These are phyloP conservation scores for Flaveria robusta DNA, from an alignment of 129 eudicot species.

Conservation along the genomic window DNA sequence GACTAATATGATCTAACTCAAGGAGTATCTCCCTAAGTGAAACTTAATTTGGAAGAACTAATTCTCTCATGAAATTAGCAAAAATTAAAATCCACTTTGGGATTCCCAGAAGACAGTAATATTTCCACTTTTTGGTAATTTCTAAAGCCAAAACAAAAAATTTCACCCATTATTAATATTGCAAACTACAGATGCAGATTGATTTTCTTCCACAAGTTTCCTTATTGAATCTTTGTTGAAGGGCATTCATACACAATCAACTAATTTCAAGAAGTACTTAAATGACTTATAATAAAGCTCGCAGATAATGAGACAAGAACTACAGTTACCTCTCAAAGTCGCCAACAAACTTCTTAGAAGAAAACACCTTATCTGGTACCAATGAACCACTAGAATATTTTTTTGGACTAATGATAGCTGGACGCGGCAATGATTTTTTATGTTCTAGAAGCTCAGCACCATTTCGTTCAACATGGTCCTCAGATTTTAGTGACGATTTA, in stretches of 20 bases:
- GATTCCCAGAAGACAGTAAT: not conserved
- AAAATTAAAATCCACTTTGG: not conserved
- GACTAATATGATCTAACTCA: conserved; percentile 10
- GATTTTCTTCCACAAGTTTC: not conserved
- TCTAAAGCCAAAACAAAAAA: not conserved
- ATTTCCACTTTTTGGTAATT: not conserved
- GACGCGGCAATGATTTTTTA: conserved; percentile 41
- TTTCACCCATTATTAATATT: not conserved
- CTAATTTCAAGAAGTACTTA: too few species aligned
- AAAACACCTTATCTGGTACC: conserved; percentile 54
- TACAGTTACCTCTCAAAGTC: conserved; percentile 64
- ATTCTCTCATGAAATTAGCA: conserved; percentile 2
- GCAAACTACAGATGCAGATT: not conserved
- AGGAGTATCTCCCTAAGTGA: not conserved
- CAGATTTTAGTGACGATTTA: conserved; percentile 39
- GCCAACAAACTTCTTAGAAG: conserved; percentile 59
- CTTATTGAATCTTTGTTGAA: conserved; percentile 1
- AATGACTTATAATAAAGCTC: not conserved
- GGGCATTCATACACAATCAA: not conserved
- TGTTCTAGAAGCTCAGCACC: conserved; percentile 27
- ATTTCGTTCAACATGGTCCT: conserved; percentile 42
- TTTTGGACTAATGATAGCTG: conserved; percentile 49
- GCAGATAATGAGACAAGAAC: not conserved
- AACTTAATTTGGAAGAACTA: not conserved
- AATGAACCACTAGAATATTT: conserved; percentile 65